These are phyloP conservation scores for Yarrowia keelungensis DNA, from an alignment of 805 yeast genomes.

Conservation along the genomic window DNA sequence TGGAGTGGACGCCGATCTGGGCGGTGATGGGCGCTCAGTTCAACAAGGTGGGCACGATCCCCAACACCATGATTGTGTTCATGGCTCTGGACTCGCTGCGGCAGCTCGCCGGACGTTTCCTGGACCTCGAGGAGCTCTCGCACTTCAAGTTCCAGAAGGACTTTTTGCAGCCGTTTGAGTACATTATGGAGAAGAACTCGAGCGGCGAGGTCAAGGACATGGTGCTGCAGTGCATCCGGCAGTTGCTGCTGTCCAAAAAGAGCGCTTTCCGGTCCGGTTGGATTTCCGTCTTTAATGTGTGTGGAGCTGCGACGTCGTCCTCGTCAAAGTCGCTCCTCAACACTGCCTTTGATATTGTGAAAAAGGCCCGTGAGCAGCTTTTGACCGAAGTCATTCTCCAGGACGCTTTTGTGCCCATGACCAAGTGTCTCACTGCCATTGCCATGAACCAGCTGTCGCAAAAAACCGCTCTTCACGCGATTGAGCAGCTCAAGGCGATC, in stretches of 20 bases:
- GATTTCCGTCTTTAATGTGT: slow-evolving; percentile 83
- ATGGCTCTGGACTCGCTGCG: slow-evolving; percentile 94
- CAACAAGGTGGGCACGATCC: slow-evolving; percentile 81
- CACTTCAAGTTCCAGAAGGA: slow-evolving; percentile 96
- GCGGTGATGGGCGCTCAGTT: slow-evolving; percentile 89
- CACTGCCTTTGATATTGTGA: slow-evolving; percentile 68
- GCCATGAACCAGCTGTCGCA: slow-evolving; percentile 87
- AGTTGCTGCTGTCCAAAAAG: slow-evolving; percentile 80
- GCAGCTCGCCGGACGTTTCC: slow-evolving; percentile 89
- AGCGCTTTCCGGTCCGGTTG: slow-evolving; percentile 87
- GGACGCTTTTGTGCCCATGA: slow-evolving; percentile 70
- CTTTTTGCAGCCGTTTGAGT: slow-evolving; percentile 88
- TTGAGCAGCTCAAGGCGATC: slow-evolving; percentile 67
- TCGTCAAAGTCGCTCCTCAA: slow-evolving; percentile 62
- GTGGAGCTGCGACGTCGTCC: slow-evolving; percentile 74
- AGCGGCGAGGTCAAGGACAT: slow-evolving; percentile 79
- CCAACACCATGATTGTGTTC: slow-evolving; percentile 75
- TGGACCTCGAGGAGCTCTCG: slow-evolving; percentile 90
- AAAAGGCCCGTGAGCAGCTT: slow-evolving; percentile 66
- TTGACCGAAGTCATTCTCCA: slow-evolving; percentile 69
- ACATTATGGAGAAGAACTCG: slow-evolving; percentile 71
- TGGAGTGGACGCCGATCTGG: slow-evolving; percentile 98
- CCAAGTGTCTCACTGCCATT: slow-evolving; percentile 76
- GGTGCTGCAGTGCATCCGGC: slow-evolving; percentile 87
- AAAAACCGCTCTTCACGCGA: slow-evolving; percentile 77